These are phyloP conservation scores for Quercus variabilis DNA, from an alignment of 306 rosid species.

Conservation along the genomic window DNA sequence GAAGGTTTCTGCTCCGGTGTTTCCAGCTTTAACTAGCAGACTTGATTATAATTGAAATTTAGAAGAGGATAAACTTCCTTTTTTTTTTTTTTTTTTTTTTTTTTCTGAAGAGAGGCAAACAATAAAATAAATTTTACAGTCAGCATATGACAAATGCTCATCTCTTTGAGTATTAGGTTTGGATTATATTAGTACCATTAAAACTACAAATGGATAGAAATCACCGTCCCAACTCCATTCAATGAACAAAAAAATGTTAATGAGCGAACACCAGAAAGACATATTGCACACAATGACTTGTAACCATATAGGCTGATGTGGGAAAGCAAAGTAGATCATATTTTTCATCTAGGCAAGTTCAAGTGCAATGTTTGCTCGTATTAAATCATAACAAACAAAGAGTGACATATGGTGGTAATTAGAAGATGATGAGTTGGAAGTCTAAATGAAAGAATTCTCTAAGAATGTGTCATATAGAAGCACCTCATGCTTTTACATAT, in stretches of 20 bases:
- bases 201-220: constrained; percentile 66
- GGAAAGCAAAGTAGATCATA: too few relatives aligned
- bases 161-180: constrained; percentile 6
- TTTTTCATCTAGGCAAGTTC: too few relatives aligned
- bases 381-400: too few relatives aligned
- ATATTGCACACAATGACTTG: background rate
- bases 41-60: constrained; percentile 11
- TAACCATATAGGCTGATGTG: background rate
- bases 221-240: constrained; percentile 74
- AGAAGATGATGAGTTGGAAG: too few relatives aligned
- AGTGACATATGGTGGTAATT: too few relatives aligned
- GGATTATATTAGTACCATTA: constrained; percentile 59
- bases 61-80: background rate
- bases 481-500: too few relatives aligned
- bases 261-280: background rate
- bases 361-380: too few relatives aligned
- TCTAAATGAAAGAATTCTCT: too few relatives aligned
- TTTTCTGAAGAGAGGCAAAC: constrained; percentile 40
- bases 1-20: constrained; percentile 21
- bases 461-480: too few relatives aligned
- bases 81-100: constrained; percentile 20
- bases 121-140: background rate
- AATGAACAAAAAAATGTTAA: constrained; percentile 15
- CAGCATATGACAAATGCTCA: background rate
- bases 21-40: constrained; percentile 39